Conservation (phyloP, 805 yeast species). For the Candida suzukii region DNA sequence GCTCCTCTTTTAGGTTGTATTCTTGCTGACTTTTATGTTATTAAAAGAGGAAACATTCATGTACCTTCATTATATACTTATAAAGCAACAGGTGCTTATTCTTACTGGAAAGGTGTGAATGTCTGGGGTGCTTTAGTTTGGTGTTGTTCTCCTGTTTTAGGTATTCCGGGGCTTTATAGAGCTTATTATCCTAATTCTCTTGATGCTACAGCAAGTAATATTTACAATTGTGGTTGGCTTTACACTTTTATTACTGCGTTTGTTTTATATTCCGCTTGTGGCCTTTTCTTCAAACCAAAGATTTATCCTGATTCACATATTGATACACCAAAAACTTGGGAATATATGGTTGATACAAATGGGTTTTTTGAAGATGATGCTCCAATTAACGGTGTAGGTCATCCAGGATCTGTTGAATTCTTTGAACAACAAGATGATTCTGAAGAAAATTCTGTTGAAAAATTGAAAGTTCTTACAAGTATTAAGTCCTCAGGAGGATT, state of each 20-base stretch:
- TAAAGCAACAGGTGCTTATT: conserved; percentile 10
- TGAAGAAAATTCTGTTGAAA: conserved; percentile 6
- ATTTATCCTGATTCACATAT: conserved; percentile 13
- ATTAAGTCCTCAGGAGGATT: conserved; percentile 11
- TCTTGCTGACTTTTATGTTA: conserved; percentile 12
- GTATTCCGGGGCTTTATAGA: conserved; percentile 23
- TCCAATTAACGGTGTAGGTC: conserved; percentile 18
- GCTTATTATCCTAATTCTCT: conserved; percentile 14
- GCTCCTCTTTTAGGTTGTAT: conserved; percentile 15
- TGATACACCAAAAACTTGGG: conserved; percentile 15
- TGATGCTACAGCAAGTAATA: conserved; percentile 12
- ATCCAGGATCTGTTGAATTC: conserved; percentile 10
- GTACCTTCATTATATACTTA: conserved; percentile 14
- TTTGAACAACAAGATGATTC: conserved; percentile 2
- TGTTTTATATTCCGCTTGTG: conserved; percentile 6
- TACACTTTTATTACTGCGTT: conserved; percentile 14
- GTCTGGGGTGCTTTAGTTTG: conserved; percentile 11
- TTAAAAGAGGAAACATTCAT: conserved; percentile 14
- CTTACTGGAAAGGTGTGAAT: conserved; percentile 11
- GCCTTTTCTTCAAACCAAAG: conserved; percentile 12
- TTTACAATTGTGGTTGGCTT: conserved; percentile 19
- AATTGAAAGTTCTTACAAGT: conserved; percentile 9
- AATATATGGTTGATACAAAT: conserved; percentile 13
- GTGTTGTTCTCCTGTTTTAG: conserved; percentile 14
- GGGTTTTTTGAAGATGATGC: conserved; percentile 20